Base-by-base conservation (phyloP, 78 protist genomes). In the Acrasis kona region DNA sequence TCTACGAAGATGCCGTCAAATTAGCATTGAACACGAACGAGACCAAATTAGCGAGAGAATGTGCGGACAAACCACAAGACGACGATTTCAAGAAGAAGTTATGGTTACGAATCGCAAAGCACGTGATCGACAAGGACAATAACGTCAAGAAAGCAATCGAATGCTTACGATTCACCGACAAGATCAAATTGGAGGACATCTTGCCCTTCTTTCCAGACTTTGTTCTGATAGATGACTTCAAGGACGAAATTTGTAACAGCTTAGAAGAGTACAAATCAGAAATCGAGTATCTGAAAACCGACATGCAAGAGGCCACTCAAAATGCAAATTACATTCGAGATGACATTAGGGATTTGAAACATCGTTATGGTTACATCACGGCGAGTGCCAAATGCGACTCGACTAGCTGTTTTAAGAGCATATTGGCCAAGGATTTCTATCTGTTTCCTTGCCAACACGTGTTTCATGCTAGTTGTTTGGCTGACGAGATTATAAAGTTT, bases 201-300 rank as follows among this genome's bases (percentile, higher is more conserved):
- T 78, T 95, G 38, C 98, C 96, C 27, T 90, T 91, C 90, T 92
- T 95, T 69, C 93, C 96, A 10, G 95, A 95, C 38, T 92, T 92
- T 70, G 76, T 82, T 0, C 75, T 61, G 10, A 93, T 95, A 65
- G 92, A 95, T 28, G 88, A 93, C 67, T 91, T 95, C 70, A 91
- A 91, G 80, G 83, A 89, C 41, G 89, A 92, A 40, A 94, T 95
- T 66, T 87, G 93, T 37, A 37, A 35, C 28, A 73, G 91, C 37
- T 80, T 95, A 1, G 89, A 88, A 19, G 85, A 74, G 30, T 93
- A 95, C 85, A 91, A 87, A 77, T 9, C 39, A 10, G 70, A 92
- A 19, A 92, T 89, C 8, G 93, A 78, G 3, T 76, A 74, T 32
- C 70, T 95, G 39, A 83, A 90, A 76, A 28, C n/a, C 2, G 88